Evolutionary conservation across 306 rosid genomes (phyloP), one percentile per base, ranked within the genome.

Genomic region (Dalbergia oliveri): DNA sequence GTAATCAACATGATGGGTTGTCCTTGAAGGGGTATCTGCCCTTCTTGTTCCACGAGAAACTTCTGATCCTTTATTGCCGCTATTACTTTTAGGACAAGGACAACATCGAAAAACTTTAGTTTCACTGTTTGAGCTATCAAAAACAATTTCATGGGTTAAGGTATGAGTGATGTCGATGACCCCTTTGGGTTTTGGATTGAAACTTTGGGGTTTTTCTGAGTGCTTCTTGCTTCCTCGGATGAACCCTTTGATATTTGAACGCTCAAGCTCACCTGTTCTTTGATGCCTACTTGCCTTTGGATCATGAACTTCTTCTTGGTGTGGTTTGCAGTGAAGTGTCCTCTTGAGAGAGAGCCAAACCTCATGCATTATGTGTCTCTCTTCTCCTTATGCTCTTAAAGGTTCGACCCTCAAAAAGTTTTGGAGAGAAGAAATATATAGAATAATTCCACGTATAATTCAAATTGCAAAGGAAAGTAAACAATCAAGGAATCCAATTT

Each of bases 261-360:
- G 11, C 44, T 74, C 72, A 35, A 68, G 33, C n/a, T 39, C 31
- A 50, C 57, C 62, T 19, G 23, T 67, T 47, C 45, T 71, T 34
- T 66, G 56, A 19, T 79, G 44, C 33, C 64, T 62, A 35, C 45
- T 71, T 76, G 58, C 63, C 54, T 69, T 75, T 47, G 92, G 89
- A 62, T 86, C 89, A 85, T 80, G 84, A 73, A 89, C 89, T 64
- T 83, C 82, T 37, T 87, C 83, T 72, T 51, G 79, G 5, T 73
- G 56, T 37, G 84, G 75, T 76, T 85, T 88, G 88, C 90, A 88
- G 34, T 37, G 75, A 71, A 88, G 64, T 8, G 85, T 85, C 67
- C 78, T 89, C 77, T 70, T 87, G 68, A 87, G 82, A 80, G 87
- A 77, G 43, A 16, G 35, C 88, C 80, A 89, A 68, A 75, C 33